Evolutionary conservation across 2,329 filamentous ascomycete genomes (phyloP), one percentile per base, ranked within the genome.

Genomic region (Penicillium griseofulvum): DNA sequence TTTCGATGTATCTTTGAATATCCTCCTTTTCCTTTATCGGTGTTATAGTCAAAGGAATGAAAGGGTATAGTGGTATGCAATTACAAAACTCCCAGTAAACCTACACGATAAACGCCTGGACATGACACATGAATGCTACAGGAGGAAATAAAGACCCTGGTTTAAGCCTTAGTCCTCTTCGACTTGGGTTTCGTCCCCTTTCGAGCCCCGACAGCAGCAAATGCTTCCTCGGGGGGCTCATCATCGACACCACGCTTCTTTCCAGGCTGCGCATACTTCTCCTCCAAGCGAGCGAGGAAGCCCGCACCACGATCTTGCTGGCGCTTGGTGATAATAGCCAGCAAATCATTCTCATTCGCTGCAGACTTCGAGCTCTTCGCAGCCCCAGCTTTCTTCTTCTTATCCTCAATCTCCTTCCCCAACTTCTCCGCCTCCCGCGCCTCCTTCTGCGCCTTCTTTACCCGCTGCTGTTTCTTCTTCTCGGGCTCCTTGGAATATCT

Each of bases 401-500:
- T 83, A 4, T 91, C 81, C 3, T 89, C 89, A 3, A 93, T 71
- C 71, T 93, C 84, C 71, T 89, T 87, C 1, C 88, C 88, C 57
- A 88, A 81, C 57, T 89, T 85, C 68, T 88, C 85, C 0, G 92
- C 91, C 72, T 93, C 88, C 17, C 81, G 77, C 0, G 81, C 85
- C 68, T 96, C 90, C 41, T 81, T 82, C 65, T 81, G 80, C 0
- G 88, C 89, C 11, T 78, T 80, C 66, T 83, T 85, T 54, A 82
- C 69, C 39, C 89, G 79, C 41, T 79, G 78, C 52, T 83, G 75
- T 56, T 82, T 83, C 51, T 84, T 83, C 66, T 81, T 84, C 65
- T 86, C 85, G n/a, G 80, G 82, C 76, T 97, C 91, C 26, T 87
- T 81, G 2, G 83, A 83, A 70, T 95, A 99, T 5, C 81, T 81